Percentiles rank a stretch among this genome's conserved stretches.
phyloP scores from a whole-genome alignment of 139 green algal species.

The Yamagishiella unicocca region DNA sequence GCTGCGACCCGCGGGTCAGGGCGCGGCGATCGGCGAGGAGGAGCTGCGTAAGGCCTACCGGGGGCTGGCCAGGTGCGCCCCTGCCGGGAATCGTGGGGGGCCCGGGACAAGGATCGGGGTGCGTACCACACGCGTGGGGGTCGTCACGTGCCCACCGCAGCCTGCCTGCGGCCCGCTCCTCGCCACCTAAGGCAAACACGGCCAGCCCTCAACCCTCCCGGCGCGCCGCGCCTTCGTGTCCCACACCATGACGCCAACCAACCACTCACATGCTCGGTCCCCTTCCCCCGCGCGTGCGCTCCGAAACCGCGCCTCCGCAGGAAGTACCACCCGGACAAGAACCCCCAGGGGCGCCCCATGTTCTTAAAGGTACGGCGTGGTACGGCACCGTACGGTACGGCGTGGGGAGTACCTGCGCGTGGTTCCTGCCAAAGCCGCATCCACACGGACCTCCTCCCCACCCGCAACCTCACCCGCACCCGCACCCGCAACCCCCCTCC shows the following conservation, averaged over 20 bases:
- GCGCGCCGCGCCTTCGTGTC: no score
- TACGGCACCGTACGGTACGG: not conserved
- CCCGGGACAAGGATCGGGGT: not conserved
- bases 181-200: no score
- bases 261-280: no score
- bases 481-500: not conserved
- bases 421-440: not conserved
- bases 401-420: not conserved
- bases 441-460: no score
- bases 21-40: conserved; percentile 82
- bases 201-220: no score
- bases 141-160: no score
- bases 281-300: no score
- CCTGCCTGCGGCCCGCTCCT: no score
- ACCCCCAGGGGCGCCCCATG: conserved; percentile 85
- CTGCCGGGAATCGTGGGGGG: no score
- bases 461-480: not conserved
- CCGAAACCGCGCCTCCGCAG: no score
- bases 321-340: conserved; percentile 95
- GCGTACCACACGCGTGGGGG: no score
- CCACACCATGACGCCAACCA: no score
- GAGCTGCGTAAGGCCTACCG: conserved; percentile 91
- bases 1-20: conserved; percentile 50
- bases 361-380: conserved; percentile 75
- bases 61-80: conserved; percentile 49